Evolutionary conservation across 2,329 filamentous ascomycete genomes (phyloP).

Genomic region (Beauveria pseudobassiana): DNA sequence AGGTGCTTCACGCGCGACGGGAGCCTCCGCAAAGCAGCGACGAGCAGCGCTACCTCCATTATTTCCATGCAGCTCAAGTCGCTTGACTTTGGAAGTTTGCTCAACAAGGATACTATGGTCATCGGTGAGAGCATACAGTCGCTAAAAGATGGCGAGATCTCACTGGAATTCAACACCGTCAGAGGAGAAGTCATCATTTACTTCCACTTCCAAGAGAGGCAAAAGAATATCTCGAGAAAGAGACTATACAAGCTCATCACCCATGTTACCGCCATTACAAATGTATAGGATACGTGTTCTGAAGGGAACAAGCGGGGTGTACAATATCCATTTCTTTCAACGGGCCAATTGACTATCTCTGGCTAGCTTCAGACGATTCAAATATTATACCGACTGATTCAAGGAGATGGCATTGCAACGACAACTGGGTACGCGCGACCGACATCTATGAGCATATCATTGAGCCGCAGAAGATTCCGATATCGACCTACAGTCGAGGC

Average conservation of each 20-base stretch:
- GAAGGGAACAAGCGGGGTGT: slow-evolving; percentile 21
- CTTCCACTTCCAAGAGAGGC: slow-evolving; percentile 21
- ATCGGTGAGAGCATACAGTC: slow-evolving; percentile 40
- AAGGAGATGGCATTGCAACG: slow-evolving; percentile 31
- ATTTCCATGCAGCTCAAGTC: slow-evolving; percentile 35
- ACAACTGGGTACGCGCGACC: slow-evolving; percentile 43
- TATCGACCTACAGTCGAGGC: slow-evolving; percentile 31
- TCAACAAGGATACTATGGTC: slow-evolving; percentile 48
- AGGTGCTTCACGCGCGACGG: neutral
- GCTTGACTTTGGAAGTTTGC: slow-evolving; percentile 57
- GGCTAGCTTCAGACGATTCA: slow-evolving; percentile 25
- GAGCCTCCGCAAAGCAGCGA: neutral
- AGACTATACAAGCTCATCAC: slow-evolving; percentile 35
- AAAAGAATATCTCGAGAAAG: slow-evolving; percentile 10
- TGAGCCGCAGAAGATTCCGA: slow-evolving; percentile 24
- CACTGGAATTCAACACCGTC: slow-evolving; percentile 22
- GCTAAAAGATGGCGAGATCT: slow-evolving; percentile 13
- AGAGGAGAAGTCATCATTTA: slow-evolving; percentile 22
- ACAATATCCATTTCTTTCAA: slow-evolving; percentile 39
- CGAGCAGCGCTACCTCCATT: slow-evolving; percentile 18
- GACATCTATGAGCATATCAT: slow-evolving; percentile 33
- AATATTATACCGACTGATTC: slow-evolving; percentile 26
- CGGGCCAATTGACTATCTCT: slow-evolving; percentile 40
- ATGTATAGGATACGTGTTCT: slow-evolving; percentile 27
- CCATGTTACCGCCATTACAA: slow-evolving; percentile 38